Evolutionary conservation across 306 rosid species (phyloP).

Genomic region (Pueraria montana): DNA sequence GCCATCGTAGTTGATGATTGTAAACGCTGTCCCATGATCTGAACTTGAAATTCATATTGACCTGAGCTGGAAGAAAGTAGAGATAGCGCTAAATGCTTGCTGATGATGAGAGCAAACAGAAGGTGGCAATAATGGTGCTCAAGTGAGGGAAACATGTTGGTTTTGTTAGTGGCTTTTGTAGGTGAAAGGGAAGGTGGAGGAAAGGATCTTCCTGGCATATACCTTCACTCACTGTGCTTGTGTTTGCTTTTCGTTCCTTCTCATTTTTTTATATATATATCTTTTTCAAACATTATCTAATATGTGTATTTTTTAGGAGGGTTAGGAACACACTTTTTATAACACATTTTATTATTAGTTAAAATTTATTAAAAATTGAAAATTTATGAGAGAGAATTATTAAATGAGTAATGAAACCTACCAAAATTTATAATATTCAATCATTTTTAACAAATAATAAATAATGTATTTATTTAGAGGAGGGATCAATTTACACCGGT

Average conservation of each 20-base stretch:
- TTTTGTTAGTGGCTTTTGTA: slow-evolving; percentile 40
- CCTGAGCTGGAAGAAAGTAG: not conserved
- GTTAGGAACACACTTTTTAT: no score
- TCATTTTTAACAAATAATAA: no score
- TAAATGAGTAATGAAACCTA: no score
- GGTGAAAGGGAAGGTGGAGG: slow-evolving; percentile 11
- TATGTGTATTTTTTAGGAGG: no score
- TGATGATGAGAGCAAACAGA: slow-evolving; percentile 42
- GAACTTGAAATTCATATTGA: slow-evolving; percentile 19
- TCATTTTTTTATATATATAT: not conserved
- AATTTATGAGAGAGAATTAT: no score
- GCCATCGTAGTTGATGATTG: slow-evolving; percentile 18
- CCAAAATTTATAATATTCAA: no score
- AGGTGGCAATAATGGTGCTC: slow-evolving; percentile 30
- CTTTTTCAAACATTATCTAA: not conserved
- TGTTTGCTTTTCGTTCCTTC: not conserved
- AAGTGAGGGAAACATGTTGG: slow-evolving; percentile 41
- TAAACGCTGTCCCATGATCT: slow-evolving; percentile 5
- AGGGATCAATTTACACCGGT: no score
- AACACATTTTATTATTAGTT: no score
- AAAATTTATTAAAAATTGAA: no score
- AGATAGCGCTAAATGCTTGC: not conserved
- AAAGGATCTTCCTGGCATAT: slow-evolving; percentile 50
- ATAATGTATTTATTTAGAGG: no score
- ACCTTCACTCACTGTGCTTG: not conserved